Conservation (phyloP, 139 green algal species). For the Chlamydomonas sp. region DNA sequence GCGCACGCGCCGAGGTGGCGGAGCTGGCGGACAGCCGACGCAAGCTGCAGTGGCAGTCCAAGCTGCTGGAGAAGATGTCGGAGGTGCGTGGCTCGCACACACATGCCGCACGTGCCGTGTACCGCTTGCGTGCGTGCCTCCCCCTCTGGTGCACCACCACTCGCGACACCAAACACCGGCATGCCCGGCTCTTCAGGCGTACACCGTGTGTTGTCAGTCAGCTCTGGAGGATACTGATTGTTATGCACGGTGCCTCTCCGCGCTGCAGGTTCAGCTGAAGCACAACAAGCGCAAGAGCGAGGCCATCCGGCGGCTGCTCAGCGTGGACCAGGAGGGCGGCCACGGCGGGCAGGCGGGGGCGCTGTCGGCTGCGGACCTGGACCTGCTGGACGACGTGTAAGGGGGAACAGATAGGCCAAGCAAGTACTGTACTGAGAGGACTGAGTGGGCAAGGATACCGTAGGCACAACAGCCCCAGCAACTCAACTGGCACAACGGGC, state of each 20-base stretch:
- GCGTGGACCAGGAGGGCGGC: not conserved
- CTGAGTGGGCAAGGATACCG: too few relatives aligned
- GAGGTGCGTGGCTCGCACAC: constrained; percentile 43
- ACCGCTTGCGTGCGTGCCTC: too few relatives aligned
- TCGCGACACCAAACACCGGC: not conserved
- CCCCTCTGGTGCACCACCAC: not conserved
- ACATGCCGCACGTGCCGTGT: too few relatives aligned
- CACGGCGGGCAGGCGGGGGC: not conserved
- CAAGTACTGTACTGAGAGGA: too few relatives aligned
- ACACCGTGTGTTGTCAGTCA: not conserved
- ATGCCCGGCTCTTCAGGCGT: not conserved
- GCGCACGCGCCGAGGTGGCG: constrained; percentile 57
- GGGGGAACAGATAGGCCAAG: not conserved
- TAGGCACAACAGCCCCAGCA: too few relatives aligned
- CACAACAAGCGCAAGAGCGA: constrained; percentile 70
- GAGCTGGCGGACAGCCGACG: constrained; percentile 57
- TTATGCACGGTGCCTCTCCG: not conserved
- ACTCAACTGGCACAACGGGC: too few relatives aligned
- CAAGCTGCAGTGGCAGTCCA: constrained; percentile 70
- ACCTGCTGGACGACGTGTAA: constrained; percentile 9
- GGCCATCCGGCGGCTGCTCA: constrained; percentile 63
- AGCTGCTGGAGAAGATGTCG: constrained; percentile 72
- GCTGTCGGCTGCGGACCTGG: not conserved
- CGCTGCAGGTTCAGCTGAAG: constrained; percentile 63
- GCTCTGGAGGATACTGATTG: not conserved